Evolutionary conservation across 108 stramenopile species (phyloP).

Genomic region (Thalassiosira profunda): DNA sequence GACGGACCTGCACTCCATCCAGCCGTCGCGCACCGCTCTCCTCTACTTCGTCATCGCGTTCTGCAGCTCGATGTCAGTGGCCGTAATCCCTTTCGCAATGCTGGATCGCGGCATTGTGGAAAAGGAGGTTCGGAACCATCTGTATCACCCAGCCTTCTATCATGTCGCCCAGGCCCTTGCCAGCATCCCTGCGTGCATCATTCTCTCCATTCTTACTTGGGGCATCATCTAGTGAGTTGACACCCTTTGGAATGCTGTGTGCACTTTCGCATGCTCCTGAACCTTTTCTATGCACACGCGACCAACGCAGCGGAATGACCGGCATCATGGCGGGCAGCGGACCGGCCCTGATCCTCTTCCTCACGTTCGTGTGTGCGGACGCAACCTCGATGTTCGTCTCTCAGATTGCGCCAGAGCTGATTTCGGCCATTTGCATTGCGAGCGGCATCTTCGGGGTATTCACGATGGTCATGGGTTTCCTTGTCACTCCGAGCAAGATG

Average conservation of each 20-base stretch:
- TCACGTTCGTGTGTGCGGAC: conserved; percentile 22
- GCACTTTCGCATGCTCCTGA: no score
- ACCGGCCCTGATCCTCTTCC: neutral
- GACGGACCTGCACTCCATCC: conserved; percentile 32
- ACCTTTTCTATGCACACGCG: no score
- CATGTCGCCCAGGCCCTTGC: conserved; percentile 15
- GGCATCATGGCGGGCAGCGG: neutral
- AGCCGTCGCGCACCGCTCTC: conserved; percentile 41
- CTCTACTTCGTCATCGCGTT: conserved; percentile 71
- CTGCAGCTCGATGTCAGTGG: conserved; percentile 70
- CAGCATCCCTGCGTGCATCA: conserved; percentile 7
- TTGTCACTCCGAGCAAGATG: conserved; percentile 12
- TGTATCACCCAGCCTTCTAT: conserved; percentile 16
- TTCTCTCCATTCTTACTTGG: conserved; percentile 5
- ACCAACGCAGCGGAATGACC: conserved; percentile 18
- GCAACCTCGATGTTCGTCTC: conserved; percentile 23
- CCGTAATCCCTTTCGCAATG: conserved; percentile 65
- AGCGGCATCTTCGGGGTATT: conserved; percentile 14
- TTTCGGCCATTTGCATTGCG: conserved; percentile 19
- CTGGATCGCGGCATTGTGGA: conserved; percentile 71
- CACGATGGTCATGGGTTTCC: conserved; percentile 29
- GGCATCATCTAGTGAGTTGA: neutral
- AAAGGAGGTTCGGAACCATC: conserved; percentile 64
- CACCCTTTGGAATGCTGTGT: no score
- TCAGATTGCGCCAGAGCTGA: conserved; percentile 21